These are phyloP conservation scores for Candida lessepsii DNA, from an alignment of 805 yeast genomes.

Conservation along the genomic window DNA sequence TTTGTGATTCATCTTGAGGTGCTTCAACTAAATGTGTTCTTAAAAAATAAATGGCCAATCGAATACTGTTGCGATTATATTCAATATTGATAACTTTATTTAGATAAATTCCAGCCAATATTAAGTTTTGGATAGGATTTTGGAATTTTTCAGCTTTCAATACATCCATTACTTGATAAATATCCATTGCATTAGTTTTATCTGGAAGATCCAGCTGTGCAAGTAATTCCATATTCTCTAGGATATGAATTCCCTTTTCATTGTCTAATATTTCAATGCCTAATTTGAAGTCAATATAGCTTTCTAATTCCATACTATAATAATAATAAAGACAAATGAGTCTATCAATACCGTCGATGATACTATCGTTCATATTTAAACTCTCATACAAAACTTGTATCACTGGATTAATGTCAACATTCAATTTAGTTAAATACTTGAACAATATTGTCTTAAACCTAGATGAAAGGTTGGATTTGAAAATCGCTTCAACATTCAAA, in stretches of 20 bases:
- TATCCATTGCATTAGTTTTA: no score
- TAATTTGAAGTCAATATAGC: background rate
- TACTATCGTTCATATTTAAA: no score
- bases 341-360: background rate
- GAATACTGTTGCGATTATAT: constrained; percentile 8
- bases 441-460: constrained; percentile 14
- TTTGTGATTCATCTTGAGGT: no score
- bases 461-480: constrained; percentile 1
- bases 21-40: no score
- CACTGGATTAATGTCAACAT: background rate
- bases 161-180: no score
- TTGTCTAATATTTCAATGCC: no score
- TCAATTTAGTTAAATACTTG: background rate
- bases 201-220: no score
- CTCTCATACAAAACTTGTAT: background rate
- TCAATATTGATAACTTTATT: constrained; percentile 20
- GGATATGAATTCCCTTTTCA: no score
- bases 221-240: no score
- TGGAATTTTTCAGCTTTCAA: no score
- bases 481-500: background rate
- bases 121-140: no score
- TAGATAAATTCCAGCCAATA: constrained; percentile 20
- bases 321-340: constrained; percentile 7
- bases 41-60: constrained; percentile 16
- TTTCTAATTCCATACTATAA: constrained; percentile 6